Evolutionary conservation across 2,329 filamentous ascomycete species (phyloP).

Genomic region (Ceratocystis variospora): DNA sequence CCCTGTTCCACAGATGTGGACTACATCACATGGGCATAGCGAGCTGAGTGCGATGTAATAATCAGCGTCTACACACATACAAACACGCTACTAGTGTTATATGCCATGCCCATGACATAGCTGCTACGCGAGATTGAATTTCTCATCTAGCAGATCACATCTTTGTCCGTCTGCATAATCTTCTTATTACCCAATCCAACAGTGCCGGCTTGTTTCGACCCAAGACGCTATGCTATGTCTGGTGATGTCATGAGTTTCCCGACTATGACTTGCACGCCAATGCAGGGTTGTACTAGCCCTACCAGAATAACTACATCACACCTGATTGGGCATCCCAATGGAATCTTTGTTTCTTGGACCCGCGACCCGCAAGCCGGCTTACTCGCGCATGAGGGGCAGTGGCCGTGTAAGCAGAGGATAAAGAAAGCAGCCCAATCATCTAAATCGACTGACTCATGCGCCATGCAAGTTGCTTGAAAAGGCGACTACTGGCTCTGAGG

Average conservation of each 20-base stretch:
- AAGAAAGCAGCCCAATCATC: not conserved
- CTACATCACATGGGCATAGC: not conserved
- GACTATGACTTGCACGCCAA: not conserved
- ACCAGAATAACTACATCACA: not conserved
- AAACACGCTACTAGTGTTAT: not conserved
- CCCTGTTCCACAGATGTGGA: not conserved
- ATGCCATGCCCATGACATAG: not conserved
- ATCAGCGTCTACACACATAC: not conserved
- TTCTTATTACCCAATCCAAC: not conserved
- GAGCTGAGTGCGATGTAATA: not conserved
- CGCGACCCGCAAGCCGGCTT: not conserved
- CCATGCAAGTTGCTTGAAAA: not conserved
- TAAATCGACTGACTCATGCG: not conserved
- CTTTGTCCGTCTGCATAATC: not conserved
- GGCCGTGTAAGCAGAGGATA: not conserved
- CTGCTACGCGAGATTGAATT: not conserved
- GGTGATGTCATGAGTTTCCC: not conserved
- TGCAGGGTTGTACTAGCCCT: constrained; percentile 5
- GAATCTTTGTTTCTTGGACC: too few relatives aligned
- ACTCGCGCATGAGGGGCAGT: not conserved
- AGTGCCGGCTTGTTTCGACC: not conserved
- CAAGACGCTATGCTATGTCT: not conserved
- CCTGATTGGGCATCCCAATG: not conserved
- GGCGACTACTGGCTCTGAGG: not conserved
- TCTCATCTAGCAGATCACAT: not conserved